These are phyloP conservation scores for Solanum gracilifrons DNA, from an alignment of 257 asterid species.

Conservation along the genomic window DNA sequence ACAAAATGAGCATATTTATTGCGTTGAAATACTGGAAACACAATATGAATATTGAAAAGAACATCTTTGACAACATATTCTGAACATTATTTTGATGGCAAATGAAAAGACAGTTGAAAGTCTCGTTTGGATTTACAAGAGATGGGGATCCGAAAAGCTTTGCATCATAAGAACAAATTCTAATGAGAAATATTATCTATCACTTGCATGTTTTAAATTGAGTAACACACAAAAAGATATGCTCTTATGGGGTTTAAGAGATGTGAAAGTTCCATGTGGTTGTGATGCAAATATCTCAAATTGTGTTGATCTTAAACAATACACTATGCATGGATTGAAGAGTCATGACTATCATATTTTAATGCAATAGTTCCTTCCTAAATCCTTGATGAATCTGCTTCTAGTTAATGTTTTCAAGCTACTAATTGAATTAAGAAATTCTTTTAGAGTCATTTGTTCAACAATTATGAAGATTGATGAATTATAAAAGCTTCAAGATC, in stretches of 20 bases:
- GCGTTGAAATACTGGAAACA: constrained; percentile 5
- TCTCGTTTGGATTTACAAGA: background rate
- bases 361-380: background rate
- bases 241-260: background rate
- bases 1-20: constrained; percentile 1
- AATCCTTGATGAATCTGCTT: background rate
- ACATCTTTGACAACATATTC: background rate
- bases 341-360: background rate
- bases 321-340: background rate
- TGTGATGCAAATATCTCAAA: background rate
- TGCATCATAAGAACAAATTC: background rate
- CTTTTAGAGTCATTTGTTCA: background rate
- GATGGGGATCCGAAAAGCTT: background rate
- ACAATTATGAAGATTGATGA: background rate
- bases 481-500: background rate
- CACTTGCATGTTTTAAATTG: background rate
- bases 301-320: background rate
- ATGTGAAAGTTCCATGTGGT: background rate
- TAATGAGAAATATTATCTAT: background rate
- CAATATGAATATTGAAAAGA: background rate
- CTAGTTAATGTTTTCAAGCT: background rate
- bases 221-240: background rate
- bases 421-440: background rate
- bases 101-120: background rate
- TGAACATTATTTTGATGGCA: background rate